A percentile compares a stretch with the other conserved stretches of the same genome.
phyloP scores from a whole-genome alignment of 2,329 filamentous ascomycete species.

The Stemphylium vesicarium region DNA sequence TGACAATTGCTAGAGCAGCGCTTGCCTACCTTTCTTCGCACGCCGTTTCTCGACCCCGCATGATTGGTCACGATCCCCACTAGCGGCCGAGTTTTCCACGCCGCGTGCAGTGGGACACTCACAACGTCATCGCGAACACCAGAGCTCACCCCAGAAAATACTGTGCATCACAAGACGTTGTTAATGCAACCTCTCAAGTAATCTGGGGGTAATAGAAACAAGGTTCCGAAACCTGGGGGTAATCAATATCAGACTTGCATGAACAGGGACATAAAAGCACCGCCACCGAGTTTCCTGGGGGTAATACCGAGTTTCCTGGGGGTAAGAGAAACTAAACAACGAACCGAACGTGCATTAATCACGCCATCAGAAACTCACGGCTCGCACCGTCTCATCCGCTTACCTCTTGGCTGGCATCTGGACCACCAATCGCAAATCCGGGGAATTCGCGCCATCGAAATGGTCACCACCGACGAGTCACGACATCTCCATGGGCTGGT shows the following conservation, averaged over 20 bases:
- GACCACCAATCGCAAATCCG: slow-evolving; percentile 22
- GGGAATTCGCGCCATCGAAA: slow-evolving; percentile 19
- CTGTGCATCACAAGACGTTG: slow-evolving; percentile 30
- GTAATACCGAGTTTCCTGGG: slow-evolving; percentile 30
- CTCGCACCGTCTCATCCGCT: slow-evolving; percentile 21
- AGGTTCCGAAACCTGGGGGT: slow-evolving; percentile 22
- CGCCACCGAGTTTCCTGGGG: slow-evolving; percentile 26
- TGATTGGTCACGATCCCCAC: slow-evolving; percentile 19
- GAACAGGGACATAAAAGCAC: slow-evolving; percentile 23
- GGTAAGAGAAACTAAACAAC: slow-evolving; percentile 26
- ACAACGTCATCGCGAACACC: slow-evolving; percentile 28
- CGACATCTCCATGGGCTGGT: slow-evolving; percentile 42
- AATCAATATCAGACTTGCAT: slow-evolving; percentile 20
- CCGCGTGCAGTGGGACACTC: slow-evolving; percentile 11
- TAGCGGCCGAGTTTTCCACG: slow-evolving; percentile 27
- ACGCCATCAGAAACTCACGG: slow-evolving; percentile 28
- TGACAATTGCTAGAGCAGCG: background rate
- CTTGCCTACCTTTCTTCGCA: background rate
- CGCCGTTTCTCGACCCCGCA: background rate
- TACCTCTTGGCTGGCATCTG: slow-evolving; percentile 20
- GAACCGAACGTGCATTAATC: slow-evolving; percentile 23
- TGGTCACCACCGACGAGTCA: slow-evolving; percentile 23
- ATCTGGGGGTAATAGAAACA: slow-evolving; percentile 41
- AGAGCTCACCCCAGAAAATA: slow-evolving; percentile 16
- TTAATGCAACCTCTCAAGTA: slow-evolving; percentile 30